Evolutionary conservation across 441 rosid species (phyloP), one percentile per base, ranked within the genome.

Genomic region (Cnidoscolus chayamansa): DNA sequence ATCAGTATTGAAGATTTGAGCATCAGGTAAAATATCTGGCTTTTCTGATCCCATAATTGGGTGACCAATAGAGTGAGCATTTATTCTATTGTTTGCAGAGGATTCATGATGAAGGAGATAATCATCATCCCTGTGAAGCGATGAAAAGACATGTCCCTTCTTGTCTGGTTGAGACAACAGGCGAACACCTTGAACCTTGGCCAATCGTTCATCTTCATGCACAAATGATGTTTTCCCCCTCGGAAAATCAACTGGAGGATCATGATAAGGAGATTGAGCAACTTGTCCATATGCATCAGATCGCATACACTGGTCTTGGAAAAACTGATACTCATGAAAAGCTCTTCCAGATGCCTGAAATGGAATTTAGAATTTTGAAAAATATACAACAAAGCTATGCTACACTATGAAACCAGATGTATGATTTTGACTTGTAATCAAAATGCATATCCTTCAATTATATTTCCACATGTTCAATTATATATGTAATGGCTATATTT

Each of bases 301-400:
- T 80, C 87, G 81, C 75, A 72, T 76, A 72, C 73, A 81, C 50
- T 84, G 90, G 61, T 93, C 96, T 57, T 87, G 90, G 47, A 90
- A 83, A 84, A 88, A 83, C 75, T 84, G 94, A 77, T 93, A 85
- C 62, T 90, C 97, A 67, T 90, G 91, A 73, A 88, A 83, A 63
- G 84, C 80, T 81, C 88, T 84, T 63, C 72, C 58, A 63, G 81
- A 77, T 74, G 81, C 91, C 89, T 90, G 85, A 50, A 68, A 83
- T 74, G 77, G 69, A 50, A 70, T 70, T 68, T 54, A 45, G 49
- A 73, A 57, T 35, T 17, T 40, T 11, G 70, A 74, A 17, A 30
- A 20, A 64, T 15, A 50, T 66, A 31, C 2, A 76, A 78, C 25
- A 6, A 54, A 3, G 49, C 25, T 47, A 54, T 12, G 54, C n/a